phyloP scores from a whole-genome alignment of 2,329 filamentous ascomycete genomes.

The Rhynchosporium graminicola region DNA sequence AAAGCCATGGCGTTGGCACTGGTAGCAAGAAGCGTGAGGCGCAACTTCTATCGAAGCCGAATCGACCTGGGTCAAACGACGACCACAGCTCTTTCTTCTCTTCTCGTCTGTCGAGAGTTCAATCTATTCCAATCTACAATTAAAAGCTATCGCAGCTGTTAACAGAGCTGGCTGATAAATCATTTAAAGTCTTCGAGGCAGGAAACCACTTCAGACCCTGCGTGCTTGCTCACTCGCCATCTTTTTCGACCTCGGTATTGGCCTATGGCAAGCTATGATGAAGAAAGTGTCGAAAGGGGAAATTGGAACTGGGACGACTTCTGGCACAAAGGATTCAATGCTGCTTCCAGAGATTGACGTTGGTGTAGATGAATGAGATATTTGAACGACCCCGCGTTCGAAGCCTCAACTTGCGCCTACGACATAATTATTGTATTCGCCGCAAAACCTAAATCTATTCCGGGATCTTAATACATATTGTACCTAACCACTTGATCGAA shows the following conservation, averaged over 20 bases:
- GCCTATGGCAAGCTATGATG: constrained; percentile 36
- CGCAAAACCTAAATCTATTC: background rate
- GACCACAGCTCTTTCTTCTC: background rate
- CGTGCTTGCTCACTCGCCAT: constrained; percentile 13
- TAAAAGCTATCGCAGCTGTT: background rate
- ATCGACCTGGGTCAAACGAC: background rate
- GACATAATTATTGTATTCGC: background rate
- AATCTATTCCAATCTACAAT: constrained; percentile 1
- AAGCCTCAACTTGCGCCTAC: constrained; percentile 20
- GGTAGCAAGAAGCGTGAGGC: constrained; percentile 4
- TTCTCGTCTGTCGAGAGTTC: constrained; percentile 12
- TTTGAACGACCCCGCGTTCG: constrained; percentile 12
- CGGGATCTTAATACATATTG: constrained; percentile 5
- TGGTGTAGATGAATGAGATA: background rate
- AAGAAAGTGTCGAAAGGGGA: constrained; percentile 33
- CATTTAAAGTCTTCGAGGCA: background rate
- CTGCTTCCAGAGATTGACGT: constrained; percentile 13
- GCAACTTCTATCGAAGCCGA: constrained; percentile 12
- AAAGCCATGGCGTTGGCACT: background rate
- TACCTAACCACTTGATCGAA: constrained; percentile 9
- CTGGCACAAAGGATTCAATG: constrained; percentile 24
- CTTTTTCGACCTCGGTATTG: constrained; percentile 8
- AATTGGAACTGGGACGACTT: constrained; percentile 36
- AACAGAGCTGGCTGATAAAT: constrained; percentile 5
- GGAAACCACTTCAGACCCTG: constrained; percentile 19